Base-by-base conservation (phyloP, 208 protist genomes). In the Acanthamoeba lenticulata region DNA sequence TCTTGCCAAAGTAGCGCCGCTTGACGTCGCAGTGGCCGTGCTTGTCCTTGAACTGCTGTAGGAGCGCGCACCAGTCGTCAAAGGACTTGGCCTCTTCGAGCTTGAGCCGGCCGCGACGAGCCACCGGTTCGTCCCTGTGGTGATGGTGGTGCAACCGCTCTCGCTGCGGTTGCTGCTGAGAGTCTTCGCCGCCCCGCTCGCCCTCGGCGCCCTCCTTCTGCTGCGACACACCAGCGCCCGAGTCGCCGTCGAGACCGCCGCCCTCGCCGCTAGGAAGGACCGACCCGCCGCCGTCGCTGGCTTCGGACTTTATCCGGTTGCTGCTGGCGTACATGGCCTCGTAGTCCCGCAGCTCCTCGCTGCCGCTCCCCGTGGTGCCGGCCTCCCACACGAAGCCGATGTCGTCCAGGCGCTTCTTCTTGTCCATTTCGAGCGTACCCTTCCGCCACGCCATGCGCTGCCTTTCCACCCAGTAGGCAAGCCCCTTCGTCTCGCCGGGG, bases 41-140 rank as follows among this genome's bases (percentile, higher is more conserved):
- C 21, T 83, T 83, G 72, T 83, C 72, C 42, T 83, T 83, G 42
- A 83, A 83, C 72, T 83, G 40, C 72, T 83, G 72, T 49, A 83
- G 42, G 1, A 83, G 72, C 3, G 72, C 72, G 6, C 72, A 83
- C 72, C 72, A 83, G 42, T 83, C 72, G 42, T 83, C 72, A 40
- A 83, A 83, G 40, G 72, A 83, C 42, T 83, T 83, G 42, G 72
- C 72, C 42, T 83, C 72, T 21, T 83, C 72, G 29, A 83, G 72
- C 72, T 83, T 83, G 11, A 83, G 40, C 9, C 72, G 2, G 21
- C 72, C 72, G 24, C 72, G 6, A n/a, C 72, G 72, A 5, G 72
- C 32, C 38, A 83, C 72, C 15, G 36, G 19, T 9, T 83, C 72
- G 27, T 83, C 72, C 49, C n/a, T n/a, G n/a, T n/a, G n/a, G n/a